A percentile compares a stretch with the other conserved stretches of the same genome.
Evolutionary conservation across 2,329 filamentous ascomycete genomes (phyloP).

Genomic region (Thelonectria olida): DNA sequence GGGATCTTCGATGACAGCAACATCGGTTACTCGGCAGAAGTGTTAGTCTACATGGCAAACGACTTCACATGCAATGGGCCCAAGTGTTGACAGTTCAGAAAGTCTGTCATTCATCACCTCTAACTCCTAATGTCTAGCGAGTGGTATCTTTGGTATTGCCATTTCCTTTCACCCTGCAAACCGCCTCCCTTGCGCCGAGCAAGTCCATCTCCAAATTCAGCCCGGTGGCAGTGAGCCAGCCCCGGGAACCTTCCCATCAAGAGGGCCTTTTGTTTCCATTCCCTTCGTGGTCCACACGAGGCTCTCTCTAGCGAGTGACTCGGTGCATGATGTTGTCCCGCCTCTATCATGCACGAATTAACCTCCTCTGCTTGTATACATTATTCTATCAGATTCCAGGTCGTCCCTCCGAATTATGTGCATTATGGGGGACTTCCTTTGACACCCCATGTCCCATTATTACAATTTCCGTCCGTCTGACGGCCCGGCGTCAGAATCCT

Average conservation of each 20-base stretch:
- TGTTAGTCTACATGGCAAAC: background rate
- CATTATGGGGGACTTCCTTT: conserved; percentile 36
- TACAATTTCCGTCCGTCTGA: conserved; percentile 39
- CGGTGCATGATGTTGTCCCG: conserved; percentile 39
- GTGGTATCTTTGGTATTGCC: conserved; percentile 50
- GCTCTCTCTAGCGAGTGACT: conserved; percentile 46
- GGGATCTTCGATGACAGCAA: background rate
- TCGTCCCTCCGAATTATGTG: conserved; percentile 41
- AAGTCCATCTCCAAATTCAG: conserved; percentile 33
- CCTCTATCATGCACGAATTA: conserved; percentile 47
- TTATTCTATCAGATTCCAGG: conserved; percentile 49
- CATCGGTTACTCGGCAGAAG: background rate
- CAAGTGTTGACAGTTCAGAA: conserved; percentile 26
- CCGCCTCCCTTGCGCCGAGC: conserved; percentile 33
- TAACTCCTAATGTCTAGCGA: conserved; percentile 49
- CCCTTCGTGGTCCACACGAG: conserved; percentile 27
- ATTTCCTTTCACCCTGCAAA: conserved; percentile 28
- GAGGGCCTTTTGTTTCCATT: conserved; percentile 26
- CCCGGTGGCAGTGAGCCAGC: conserved; percentile 24
- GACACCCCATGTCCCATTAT: conserved; percentile 38
- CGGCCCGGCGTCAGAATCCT: conserved; percentile 41
- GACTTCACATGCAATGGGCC: background rate
- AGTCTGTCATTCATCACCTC: conserved; percentile 36
- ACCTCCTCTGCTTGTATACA: conserved; percentile 49
- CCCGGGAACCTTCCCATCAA: conserved; percentile 32